A percentile compares a stretch with the other conserved stretches of the same genome.
Evolutionary conservation across 495 filamentous ascomycete genomes (phyloP).

Genomic region (Ramalina intermedia): DNA sequence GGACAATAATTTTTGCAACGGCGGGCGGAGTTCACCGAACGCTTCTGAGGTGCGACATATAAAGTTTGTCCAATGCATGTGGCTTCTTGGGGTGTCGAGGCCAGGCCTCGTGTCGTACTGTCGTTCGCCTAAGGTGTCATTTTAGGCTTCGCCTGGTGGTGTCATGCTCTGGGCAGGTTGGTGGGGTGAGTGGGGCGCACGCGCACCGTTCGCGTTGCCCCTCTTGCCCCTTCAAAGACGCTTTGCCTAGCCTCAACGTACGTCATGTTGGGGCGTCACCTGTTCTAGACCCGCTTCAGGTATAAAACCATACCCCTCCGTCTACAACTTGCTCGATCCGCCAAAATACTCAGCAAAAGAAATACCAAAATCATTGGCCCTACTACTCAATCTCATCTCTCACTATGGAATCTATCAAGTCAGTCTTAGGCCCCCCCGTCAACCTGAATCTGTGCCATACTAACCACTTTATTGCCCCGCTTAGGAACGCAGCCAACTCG

Average conservation of each 20-base stretch:
- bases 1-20: too few species aligned
- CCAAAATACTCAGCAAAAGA: not conserved
- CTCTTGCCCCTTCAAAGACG: not conserved
- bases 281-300: not conserved
- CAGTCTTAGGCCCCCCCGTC: not conserved
- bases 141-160: not conserved
- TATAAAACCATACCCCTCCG: not conserved
- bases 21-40: not conserved
- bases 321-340: not conserved
- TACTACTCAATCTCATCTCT: slow-evolving; percentile 11
- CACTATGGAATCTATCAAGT: slow-evolving; percentile 18
- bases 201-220: not conserved
- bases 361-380: slow-evolving; percentile 8
- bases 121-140: not conserved
- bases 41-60: not conserved
- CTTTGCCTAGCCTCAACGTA: too few species aligned
- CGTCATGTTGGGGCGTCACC: not conserved
- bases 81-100: too few species aligned
- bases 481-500: slow-evolving; percentile 45
- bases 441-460: not conserved
- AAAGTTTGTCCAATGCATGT: not conserved
- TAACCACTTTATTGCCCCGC: not conserved
- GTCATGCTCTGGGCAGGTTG: not conserved
- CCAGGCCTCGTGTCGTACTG: not conserved
- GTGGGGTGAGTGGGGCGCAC: not conserved